Evolutionary conservation across 2,329 filamentous ascomycete genomes (phyloP), one percentile per base, ranked within the genome.

Genomic region (Aspergillus hortae): DNA sequence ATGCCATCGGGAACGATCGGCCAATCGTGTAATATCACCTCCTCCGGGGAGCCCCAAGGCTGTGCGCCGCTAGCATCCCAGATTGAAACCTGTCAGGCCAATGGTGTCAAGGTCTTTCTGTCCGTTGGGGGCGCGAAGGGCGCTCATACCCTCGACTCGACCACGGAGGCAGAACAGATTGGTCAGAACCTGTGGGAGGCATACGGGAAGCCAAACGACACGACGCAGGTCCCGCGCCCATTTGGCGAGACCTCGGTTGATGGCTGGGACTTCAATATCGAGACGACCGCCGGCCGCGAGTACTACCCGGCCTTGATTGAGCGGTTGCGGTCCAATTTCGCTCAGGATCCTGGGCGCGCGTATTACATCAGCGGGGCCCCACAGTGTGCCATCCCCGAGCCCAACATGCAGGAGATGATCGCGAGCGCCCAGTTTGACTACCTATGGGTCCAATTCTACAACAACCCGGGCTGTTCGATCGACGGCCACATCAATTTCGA

Each of bases 261-360:
- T 57, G 77, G 79, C 14, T 81, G 76, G 61, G 79, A 81, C 58
- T 75, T 80, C 48, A 78, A 80, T 52, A 72, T 79, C 35, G 78
- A 80, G 63, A 60, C 57, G 51, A 58, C 64, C 44, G 46, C 62
- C 19, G 70, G 69, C 12, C 71, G 66, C 58, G 56, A 66, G 33
- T 69, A 68, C 51, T 73, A 74, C 52, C 68, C 65, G 23, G 59
- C 57, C 38, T 41, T 61, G 21, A 53, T 61, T 19, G 36, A 15
- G n/a, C 50, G 14, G 6, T 61, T 71, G 19, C 71, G 67, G 32
- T 59, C 59, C 12, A 66, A 63, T 52, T 73, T 74, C 48, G 63
- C 58, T 7, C 58, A 61, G 0, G 71, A 74, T 50, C 43, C 67
- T 7, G 53, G 56, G 19, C 66, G 69, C 43, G 61, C 59, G 7